Conservation (phyloP, 2,329 filamentous ascomycete genomes). For the Fonsecaea monophora region DNA sequence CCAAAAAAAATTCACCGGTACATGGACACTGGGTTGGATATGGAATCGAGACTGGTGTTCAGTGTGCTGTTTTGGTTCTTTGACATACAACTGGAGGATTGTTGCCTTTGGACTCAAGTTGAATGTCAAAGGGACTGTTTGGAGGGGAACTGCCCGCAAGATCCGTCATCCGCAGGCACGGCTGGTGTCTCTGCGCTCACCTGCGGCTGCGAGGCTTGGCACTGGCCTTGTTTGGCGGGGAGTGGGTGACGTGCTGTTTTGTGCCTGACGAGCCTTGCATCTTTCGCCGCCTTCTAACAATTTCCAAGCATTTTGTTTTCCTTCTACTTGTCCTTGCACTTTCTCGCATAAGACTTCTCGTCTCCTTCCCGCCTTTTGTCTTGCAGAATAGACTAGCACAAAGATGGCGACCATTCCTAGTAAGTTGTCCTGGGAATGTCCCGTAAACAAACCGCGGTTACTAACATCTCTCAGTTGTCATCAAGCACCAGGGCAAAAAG, state of each 20-base stretch:
- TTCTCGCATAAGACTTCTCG: neutral
- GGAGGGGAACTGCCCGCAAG: conserved; percentile 13
- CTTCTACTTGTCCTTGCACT: neutral
- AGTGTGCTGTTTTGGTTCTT: neutral
- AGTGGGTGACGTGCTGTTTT: conserved; percentile 19
- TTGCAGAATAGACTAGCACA: conserved; percentile 36
- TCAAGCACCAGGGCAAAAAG: conserved; percentile 95
- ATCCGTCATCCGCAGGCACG: conserved; percentile 17
- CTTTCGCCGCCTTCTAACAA: conserved; percentile 19
- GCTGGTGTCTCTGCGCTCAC: conserved; percentile 15
- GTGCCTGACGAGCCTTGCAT: conserved; percentile 23
- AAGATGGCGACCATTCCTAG: conserved; percentile 64
- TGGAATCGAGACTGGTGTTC: neutral
- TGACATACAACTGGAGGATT: neutral
- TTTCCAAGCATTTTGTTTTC: conserved; percentile 26
- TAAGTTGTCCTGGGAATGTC: conserved; percentile 45
- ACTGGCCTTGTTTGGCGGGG: conserved; percentile 5
- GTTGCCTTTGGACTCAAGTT: neutral
- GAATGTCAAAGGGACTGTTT: neutral
- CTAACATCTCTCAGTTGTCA: conserved; percentile 67
- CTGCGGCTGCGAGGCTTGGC: conserved; percentile 15
- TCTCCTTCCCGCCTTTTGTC: neutral
- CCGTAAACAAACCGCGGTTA: neutral
- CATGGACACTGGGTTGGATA: conserved; percentile 20
- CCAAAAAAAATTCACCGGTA: conserved; percentile 15